Percentiles rank a stretch among this genome's conserved stretches.
Evolutionary conservation across 805 yeast species (phyloP).

Genomic region (Ogataea corticis): DNA sequence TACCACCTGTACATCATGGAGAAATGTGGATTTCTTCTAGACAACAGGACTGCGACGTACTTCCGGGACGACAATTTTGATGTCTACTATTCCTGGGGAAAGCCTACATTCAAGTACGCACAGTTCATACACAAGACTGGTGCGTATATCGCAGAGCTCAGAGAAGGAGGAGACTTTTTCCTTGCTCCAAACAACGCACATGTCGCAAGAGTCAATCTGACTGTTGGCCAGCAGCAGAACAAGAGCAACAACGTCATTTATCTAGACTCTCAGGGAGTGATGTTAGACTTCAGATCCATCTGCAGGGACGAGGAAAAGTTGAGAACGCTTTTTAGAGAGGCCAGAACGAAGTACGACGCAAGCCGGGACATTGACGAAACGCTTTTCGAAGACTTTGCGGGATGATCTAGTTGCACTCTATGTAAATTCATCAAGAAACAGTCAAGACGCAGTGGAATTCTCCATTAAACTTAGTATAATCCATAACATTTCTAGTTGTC

Average conservation of each 20-base stretch:
- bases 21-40: constrained; percentile 73
- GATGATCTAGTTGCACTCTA: too few relatives aligned
- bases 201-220: constrained; percentile 66
- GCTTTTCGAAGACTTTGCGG: constrained; percentile 17
- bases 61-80: constrained; percentile 56
- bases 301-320: constrained; percentile 56
- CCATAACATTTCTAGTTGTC: constrained; percentile 2
- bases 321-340: constrained; percentile 56
- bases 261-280: constrained; percentile 70
- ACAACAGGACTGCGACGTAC: constrained; percentile 71
- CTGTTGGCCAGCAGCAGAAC: constrained; percentile 31
- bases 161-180: constrained; percentile 74
- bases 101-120: constrained; percentile 73
- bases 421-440: too few relatives aligned
- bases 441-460: too few relatives aligned
- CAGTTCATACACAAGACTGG: constrained; percentile 93
- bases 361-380: constrained; percentile 33
- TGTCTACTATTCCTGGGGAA: constrained; percentile 88
- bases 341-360: constrained; percentile 47
- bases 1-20: constrained; percentile 77
- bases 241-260: constrained; percentile 33
- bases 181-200: constrained; percentile 88
- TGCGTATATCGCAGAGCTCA: constrained; percentile 81
- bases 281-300: constrained; percentile 63
- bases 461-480: constrained; percentile 21